Conservation (phyloP, 2,329 filamentous ascomycete genomes). For the Phyllosticta citrichinensis region DNA sequence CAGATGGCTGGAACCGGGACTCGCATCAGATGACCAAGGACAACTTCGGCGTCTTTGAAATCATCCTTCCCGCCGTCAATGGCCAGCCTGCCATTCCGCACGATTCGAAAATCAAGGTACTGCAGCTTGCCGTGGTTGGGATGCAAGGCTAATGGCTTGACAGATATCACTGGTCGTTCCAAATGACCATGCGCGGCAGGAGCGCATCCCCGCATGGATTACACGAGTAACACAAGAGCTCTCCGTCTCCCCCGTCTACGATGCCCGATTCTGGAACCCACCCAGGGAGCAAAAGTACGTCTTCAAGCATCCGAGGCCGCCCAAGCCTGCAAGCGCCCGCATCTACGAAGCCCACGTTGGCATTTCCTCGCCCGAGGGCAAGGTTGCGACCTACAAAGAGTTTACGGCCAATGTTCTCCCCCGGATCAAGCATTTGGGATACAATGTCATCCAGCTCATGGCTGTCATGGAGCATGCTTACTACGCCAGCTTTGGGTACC, state of each 20-base stretch:
- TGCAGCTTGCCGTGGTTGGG: neutral
- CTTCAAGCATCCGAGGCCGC: slow-evolving; percentile 74
- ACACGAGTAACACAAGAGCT: slow-evolving; percentile 94
- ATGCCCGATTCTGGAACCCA: slow-evolving; percentile 96
- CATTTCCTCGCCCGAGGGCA: slow-evolving; percentile 83
- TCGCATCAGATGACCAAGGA: slow-evolving; percentile 83
- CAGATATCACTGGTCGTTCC: slow-evolving; percentile 78
- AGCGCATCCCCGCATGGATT: slow-evolving; percentile 93
- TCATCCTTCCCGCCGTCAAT: slow-evolving; percentile 61
- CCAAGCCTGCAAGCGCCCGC: slow-evolving; percentile 74
- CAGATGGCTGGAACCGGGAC: slow-evolving; percentile 72
- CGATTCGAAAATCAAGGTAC: slow-evolving; percentile 91
- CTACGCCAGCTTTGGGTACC: slow-evolving; percentile 97
- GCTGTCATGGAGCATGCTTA: slow-evolving; percentile 99
- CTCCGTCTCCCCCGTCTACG: slow-evolving; percentile 79
- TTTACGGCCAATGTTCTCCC: slow-evolving; percentile 90
- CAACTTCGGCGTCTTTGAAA: slow-evolving; percentile 76
- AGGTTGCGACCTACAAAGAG: slow-evolving; percentile 91
- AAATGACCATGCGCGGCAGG: slow-evolving; percentile 62
- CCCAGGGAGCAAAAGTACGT: slow-evolving; percentile 64
- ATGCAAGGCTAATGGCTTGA: neutral
- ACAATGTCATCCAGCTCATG: slow-evolving; percentile 98
- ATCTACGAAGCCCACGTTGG: slow-evolving; percentile 99
- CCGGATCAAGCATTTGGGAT: slow-evolving; percentile 79
- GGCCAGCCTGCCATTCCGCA: slow-evolving; percentile 75